phyloP scores from a whole-genome alignment of 139 green algal genomes.

The Coelastrella sp. region DNA sequence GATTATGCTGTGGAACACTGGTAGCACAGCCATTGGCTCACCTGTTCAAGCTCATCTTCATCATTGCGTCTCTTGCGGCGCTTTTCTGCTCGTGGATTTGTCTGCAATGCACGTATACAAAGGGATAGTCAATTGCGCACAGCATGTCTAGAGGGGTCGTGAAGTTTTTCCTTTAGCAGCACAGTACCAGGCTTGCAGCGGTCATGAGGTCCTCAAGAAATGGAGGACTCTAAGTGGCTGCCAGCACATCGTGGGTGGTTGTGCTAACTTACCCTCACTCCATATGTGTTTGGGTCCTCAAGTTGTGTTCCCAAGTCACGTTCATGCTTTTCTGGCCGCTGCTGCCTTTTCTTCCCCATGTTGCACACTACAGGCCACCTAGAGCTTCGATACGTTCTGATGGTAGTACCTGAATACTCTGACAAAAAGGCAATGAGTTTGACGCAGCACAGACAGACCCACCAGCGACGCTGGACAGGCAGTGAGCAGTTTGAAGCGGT shows the following conservation, averaged over 20 bases:
- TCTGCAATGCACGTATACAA: conserved; percentile 52
- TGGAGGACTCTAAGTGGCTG: no score
- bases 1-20: neutral
- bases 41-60: conserved; percentile 50
- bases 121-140: neutral
- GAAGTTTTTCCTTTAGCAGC: no score
- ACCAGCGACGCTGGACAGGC: no score
- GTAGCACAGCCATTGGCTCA: neutral
- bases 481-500: no score
- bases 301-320: conserved; percentile 73
- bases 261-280: conserved; percentile 69
- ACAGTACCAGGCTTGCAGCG: no score
- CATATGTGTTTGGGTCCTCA: conserved; percentile 75
- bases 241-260: no score
- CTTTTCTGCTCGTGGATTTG: conserved; percentile 60
- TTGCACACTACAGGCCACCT: neutral
- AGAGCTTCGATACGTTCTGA: neutral
- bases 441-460: no score
- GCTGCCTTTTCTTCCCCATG: conserved; percentile 42
- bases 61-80: conserved; percentile 52
- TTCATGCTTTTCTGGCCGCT: conserved; percentile 59
- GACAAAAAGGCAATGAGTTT: no score
- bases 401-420: no score
- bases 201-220: no score
- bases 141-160: no score